These are phyloP conservation scores for Penicillium fimorum DNA, from an alignment of 495 filamentous ascomycete genomes.

Conservation along the genomic window DNA sequence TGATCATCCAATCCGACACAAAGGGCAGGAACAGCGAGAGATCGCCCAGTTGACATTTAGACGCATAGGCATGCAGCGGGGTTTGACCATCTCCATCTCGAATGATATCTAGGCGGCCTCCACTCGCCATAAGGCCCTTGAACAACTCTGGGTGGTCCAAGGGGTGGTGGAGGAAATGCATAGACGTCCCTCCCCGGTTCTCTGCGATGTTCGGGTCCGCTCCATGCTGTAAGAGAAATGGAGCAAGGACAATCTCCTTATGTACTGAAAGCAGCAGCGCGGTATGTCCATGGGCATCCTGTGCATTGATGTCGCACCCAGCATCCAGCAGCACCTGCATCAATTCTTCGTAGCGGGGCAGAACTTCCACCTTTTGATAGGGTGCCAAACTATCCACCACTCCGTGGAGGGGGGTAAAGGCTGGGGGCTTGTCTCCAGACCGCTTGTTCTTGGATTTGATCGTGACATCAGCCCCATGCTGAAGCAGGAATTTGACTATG, in stretches of 20 bases:
- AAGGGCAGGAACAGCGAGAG: conserved; percentile 13
- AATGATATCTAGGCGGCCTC: conserved; percentile 7
- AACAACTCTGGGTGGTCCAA: conserved; percentile 10
- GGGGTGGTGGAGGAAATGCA: conserved; percentile 4
- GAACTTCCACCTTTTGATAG: neutral
- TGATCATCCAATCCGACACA: conserved; percentile 18
- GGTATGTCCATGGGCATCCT: conserved; percentile 1
- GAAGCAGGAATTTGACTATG: conserved; percentile 3
- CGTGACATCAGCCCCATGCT: neutral
- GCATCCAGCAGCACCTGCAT: conserved; percentile 2
- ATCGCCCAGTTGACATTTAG: conserved; percentile 7
- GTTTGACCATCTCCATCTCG: neutral
- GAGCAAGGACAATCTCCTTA: neutral
- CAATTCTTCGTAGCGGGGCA: neutral
- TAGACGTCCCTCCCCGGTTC: neutral
- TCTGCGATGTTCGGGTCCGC: conserved; percentile 4
- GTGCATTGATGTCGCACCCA: conserved; percentile 9
- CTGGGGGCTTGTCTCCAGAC: neutral
- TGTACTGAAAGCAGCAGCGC: neutral
- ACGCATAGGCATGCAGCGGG: conserved; percentile 2
- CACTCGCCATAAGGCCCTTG: conserved; percentile 3
- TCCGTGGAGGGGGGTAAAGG: conserved; percentile 4
- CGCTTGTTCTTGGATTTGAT: neutral
- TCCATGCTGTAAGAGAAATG: conserved; percentile 3
- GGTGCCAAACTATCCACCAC: neutral